A percentile compares a stretch with the other conserved stretches of the same genome.
phyloP scores from a whole-genome alignment of 1,284 basidiomycete species.

The Apiotrichum akiyoshidainum region DNA sequence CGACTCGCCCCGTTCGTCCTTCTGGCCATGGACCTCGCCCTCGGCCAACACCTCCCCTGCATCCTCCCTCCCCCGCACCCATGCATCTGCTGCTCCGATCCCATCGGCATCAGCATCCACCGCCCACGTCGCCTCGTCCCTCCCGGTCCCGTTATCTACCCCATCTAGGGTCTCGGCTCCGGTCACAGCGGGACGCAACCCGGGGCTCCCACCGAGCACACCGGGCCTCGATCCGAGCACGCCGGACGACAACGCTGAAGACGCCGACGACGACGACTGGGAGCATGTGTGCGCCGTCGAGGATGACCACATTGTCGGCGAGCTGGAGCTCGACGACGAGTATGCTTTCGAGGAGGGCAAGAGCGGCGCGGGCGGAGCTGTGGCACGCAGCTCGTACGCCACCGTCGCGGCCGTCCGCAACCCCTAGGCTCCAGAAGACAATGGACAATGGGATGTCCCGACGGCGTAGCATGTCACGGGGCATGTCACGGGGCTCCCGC shows the following conservation, averaged over 20 bases:
- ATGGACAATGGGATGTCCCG: no score
- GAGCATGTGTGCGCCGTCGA: slow-evolving; percentile 33
- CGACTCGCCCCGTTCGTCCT: slow-evolving; percentile 2
- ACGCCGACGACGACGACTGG: slow-evolving; percentile 42
- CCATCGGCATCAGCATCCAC: no score
- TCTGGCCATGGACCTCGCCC: slow-evolving; percentile 9
- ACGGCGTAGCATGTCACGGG: no score
- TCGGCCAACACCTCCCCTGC: not conserved
- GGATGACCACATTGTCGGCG: slow-evolving; percentile 41
- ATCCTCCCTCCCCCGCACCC: not conserved
- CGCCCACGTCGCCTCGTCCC: not conserved
- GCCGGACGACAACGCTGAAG: slow-evolving; percentile 25
- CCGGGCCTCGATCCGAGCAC: slow-evolving; percentile 21
- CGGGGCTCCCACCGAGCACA: slow-evolving; percentile 11
- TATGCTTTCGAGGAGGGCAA: not conserved
- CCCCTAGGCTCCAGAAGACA: no score
- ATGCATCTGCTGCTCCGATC: no score
- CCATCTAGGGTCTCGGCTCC: not conserved
- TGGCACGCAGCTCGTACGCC: not conserved
- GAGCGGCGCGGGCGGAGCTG: not conserved
- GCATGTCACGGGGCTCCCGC: no score
- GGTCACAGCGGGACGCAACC: not conserved
- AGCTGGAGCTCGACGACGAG: slow-evolving; percentile 33
- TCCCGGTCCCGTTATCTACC: not conserved
- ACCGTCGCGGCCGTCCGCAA: not conserved